Evolutionary conservation across 257 asterid genomes (phyloP).

Genomic region (Lantana camara): DNA sequence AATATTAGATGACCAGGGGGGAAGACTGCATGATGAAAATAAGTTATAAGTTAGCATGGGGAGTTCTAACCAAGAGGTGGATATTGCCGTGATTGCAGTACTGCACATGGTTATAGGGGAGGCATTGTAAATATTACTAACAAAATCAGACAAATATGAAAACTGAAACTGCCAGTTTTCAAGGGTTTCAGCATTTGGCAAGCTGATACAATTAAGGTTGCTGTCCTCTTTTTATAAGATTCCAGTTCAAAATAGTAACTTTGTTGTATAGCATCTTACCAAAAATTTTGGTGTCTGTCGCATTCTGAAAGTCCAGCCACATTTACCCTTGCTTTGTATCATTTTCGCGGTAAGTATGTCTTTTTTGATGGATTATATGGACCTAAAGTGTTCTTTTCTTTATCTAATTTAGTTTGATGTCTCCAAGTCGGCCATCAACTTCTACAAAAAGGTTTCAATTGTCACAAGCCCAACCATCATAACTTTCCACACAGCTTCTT

Average conservation of each 20-base stretch:
- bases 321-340: neutral
- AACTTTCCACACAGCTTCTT: neutral
- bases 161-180: neutral
- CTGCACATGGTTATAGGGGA: too few relatives aligned
- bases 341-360: neutral
- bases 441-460: neutral
- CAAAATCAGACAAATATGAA: neutral
- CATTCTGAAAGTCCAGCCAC: neutral
- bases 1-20: too few relatives aligned
- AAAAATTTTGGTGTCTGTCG: neutral
- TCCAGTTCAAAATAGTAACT: neutral
- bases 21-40: too few relatives aligned
- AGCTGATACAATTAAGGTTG: conserved; percentile 1
- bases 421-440: neutral
- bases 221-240: neutral
- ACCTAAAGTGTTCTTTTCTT: neutral
- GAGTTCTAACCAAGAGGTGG: too few relatives aligned
- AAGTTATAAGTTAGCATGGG: too few relatives aligned
- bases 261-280: neutral
- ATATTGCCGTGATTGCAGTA: too few relatives aligned
- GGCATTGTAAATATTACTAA: too few relatives aligned
- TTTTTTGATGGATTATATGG: neutral
- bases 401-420: neutral
- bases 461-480: neutral
- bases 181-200: neutral